Percentiles rank a stretch among this genome's conserved stretches.
These are phyloP conservation scores for Byssoonygena ceratinophila DNA, from an alignment of 2,329 filamentous ascomycete genomes.

Conservation along the genomic window DNA sequence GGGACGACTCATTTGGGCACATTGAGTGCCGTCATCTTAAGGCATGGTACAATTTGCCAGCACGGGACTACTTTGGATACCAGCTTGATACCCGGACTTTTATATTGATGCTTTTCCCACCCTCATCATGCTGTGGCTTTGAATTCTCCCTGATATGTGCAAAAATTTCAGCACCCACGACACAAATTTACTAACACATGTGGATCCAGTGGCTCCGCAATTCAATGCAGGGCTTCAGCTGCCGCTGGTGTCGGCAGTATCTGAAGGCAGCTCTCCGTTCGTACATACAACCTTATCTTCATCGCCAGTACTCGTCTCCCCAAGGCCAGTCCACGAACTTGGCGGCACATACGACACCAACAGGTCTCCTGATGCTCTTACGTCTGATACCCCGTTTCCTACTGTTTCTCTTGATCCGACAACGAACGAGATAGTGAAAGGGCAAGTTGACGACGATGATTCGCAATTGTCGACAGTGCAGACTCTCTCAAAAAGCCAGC, in stretches of 20 bases:
- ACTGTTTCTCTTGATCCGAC: neutral
- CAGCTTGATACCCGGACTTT: neutral
- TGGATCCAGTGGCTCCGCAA: constrained; percentile 6
- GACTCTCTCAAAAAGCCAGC: neutral
- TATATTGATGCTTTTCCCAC: no score
- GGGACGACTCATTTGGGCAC: no score
- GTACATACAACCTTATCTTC: constrained; percentile 1
- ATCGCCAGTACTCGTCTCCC: neutral
- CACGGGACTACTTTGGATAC: neutral
- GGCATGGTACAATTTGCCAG: no score
- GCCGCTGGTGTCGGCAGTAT: constrained; percentile 2
- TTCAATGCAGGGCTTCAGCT: constrained; percentile 8
- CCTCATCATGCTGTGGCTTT: no score
- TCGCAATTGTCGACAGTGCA: neutral
- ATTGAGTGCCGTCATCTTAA: no score
- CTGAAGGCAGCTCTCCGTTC: neutral
- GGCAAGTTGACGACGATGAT: neutral
- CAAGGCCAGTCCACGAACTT: neutral
- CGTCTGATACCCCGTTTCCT: neutral
- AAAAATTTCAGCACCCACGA: no score
- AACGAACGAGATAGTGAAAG: neutral
- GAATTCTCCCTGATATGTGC: no score
- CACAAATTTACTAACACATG: neutral
- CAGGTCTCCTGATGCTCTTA: neutral
- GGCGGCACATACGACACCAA: neutral